phyloP scores from a whole-genome alignment of 106 monocot species.

The Acanthochlamys bracteata region DNA sequence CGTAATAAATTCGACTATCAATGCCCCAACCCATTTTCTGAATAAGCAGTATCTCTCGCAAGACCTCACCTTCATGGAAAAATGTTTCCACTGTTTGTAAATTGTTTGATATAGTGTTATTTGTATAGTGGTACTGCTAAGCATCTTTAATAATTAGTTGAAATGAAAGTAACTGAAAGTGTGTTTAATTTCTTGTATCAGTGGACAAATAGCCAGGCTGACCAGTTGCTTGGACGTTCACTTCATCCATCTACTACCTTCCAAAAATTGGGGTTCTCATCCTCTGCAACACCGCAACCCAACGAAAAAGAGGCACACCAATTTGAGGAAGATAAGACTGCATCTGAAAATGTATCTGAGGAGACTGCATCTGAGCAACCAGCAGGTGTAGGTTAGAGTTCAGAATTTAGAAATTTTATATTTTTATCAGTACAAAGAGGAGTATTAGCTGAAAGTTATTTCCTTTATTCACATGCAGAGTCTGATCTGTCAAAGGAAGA shows the following conservation, averaged over 20 bases:
- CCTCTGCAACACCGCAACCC: constrained; percentile 45
- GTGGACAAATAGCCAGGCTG: constrained; percentile 5
- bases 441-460: constrained; percentile 32
- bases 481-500: constrained; percentile 62
- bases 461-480: constrained; percentile 56
- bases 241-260: constrained; percentile 4
- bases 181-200: constrained; percentile 9
- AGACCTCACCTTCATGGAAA: too few relatives aligned
- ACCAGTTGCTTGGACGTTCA: constrained; percentile 13
- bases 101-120: too few relatives aligned
- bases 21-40: too few relatives aligned
- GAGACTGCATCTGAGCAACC: constrained; percentile 21
- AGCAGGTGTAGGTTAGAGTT: constrained; percentile 21
- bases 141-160: neutral
- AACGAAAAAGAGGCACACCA: constrained; percentile 36
- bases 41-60: too few relatives aligned
- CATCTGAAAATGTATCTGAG: constrained; percentile 6
- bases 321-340: neutral
- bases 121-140: too few relatives aligned
- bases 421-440: constrained; percentile 11
- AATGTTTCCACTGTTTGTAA: too few relatives aligned
- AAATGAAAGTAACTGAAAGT: too few relatives aligned
- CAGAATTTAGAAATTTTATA: constrained; percentile 9
- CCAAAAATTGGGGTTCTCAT: constrained; percentile 49
- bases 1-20: too few relatives aligned